A percentile compares a stretch with the other conserved stretches of the same genome.
These are phyloP conservation scores for Rhazya stricta DNA, from an alignment of 257 asterid genomes.

Conservation along the genomic window DNA sequence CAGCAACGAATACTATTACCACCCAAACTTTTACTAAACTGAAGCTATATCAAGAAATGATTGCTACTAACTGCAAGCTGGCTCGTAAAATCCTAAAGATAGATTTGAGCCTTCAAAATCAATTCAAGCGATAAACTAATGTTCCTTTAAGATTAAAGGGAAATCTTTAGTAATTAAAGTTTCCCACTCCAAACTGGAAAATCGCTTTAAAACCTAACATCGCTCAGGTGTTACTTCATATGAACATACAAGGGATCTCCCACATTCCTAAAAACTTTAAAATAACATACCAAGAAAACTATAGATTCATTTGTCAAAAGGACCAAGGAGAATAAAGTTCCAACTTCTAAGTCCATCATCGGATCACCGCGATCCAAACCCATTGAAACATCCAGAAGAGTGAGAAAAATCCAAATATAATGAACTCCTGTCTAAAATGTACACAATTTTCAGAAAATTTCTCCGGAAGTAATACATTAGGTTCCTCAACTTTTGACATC, in stretches of 20 bases:
- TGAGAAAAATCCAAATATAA: background rate
- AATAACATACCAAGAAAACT: background rate
- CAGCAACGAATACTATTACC: background rate
- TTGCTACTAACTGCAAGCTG: background rate
- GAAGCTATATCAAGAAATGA: background rate
- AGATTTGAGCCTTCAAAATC: background rate
- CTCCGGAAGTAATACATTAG: background rate
- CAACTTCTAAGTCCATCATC: conserved; percentile 1
- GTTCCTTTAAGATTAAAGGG: background rate
- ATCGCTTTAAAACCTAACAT: background rate
- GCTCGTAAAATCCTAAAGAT: too few species aligned
- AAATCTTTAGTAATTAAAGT: background rate
- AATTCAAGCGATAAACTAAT: background rate
- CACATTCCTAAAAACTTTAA: background rate
- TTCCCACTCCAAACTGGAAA: conserved; percentile 1
- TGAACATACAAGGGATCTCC: background rate
- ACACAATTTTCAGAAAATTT: background rate
- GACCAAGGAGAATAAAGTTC: background rate
- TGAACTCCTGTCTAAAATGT: background rate
- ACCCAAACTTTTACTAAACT: background rate
- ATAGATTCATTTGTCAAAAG: background rate
- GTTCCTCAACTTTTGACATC: background rate
- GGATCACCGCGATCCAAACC: conserved; percentile 14
- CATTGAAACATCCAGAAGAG: background rate
- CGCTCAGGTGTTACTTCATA: background rate